Percentiles rank a stretch among this genome's conserved stretches.
phyloP scores from a whole-genome alignment of 2,329 filamentous ascomycete species.

The Colletotrichum endophyticum region DNA sequence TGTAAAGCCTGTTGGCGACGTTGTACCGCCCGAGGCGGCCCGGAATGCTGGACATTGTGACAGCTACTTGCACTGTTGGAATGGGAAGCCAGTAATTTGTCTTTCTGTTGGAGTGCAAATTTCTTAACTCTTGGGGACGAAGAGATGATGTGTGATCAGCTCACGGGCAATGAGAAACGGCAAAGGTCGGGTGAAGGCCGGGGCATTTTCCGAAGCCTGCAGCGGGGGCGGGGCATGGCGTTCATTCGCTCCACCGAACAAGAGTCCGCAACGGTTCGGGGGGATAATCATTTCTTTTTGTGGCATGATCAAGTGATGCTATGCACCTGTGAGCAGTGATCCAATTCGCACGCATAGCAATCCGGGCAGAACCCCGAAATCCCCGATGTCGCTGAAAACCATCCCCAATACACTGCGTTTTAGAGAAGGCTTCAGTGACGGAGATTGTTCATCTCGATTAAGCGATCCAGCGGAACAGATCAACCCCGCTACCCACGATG shows the following conservation, averaged over 20 bases:
- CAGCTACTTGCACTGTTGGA: neutral
- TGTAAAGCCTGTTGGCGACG: constrained; percentile 59
- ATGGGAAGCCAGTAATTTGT: neutral
- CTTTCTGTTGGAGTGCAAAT: neutral
- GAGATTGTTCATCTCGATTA: neutral
- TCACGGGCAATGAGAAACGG: neutral
- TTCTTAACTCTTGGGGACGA: neutral
- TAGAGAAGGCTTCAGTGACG: neutral
- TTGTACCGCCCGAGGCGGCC: neutral
- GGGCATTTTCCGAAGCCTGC: neutral
- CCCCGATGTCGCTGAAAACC: neutral
- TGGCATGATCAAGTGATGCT: neutral
- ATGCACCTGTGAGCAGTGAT: neutral
- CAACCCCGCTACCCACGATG: neutral
- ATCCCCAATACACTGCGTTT: neutral
- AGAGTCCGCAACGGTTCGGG: neutral
- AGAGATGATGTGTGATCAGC: neutral
- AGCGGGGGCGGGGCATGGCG: neutral
- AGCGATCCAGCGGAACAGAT: neutral
- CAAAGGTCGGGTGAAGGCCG: neutral
- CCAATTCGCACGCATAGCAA: neutral
- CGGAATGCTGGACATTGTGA: neutral
- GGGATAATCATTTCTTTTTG: neutral
- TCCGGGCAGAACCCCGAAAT: neutral
- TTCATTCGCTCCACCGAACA: neutral